phyloP scores from a whole-genome alignment of 352 stramenopile species.

The Globisporangium perplexum region DNA sequence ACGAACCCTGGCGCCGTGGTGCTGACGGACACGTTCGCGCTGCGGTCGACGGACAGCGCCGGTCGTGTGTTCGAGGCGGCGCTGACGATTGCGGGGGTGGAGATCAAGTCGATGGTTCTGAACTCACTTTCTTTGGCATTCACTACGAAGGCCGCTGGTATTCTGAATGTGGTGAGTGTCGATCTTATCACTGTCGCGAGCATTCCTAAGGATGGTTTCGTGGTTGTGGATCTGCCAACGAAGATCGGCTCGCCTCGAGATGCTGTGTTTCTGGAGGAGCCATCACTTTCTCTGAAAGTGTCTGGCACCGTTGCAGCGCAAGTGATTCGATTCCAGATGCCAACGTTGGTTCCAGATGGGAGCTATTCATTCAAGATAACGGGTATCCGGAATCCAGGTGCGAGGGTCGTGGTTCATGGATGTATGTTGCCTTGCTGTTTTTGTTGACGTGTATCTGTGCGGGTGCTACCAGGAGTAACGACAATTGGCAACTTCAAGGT shows the following conservation, averaged over 20 bases:
- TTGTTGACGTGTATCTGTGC: neutral
- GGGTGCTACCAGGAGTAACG: neutral
- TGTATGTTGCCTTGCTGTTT: neutral
- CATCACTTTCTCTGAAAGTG: neutral
- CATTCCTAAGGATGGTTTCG: constrained; percentile 19
- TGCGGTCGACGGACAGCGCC: constrained; percentile 31
- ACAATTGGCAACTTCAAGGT: constrained; percentile 30
- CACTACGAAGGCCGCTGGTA: constrained; percentile 18
- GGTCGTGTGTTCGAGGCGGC: constrained; percentile 19
- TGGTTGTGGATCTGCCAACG: constrained; percentile 17
- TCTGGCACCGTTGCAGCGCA: neutral
- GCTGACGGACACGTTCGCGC: constrained; percentile 25
- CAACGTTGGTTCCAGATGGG: neutral
- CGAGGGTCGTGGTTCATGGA: neutral
- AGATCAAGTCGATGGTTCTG: constrained; percentile 21
- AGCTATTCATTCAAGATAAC: constrained; percentile 2
- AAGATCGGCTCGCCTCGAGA: constrained; percentile 7
- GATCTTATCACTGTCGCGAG: constrained; percentile 11
- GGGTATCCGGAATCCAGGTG: constrained; percentile 7
- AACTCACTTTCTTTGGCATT: neutral
- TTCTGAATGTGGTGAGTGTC: constrained; percentile 12
- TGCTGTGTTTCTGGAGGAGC: constrained; percentile 14
- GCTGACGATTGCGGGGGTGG: constrained; percentile 16
- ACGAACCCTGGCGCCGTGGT: constrained; percentile 42
- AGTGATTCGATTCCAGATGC: constrained; percentile 2